A percentile compares a stretch with the other conserved stretches of the same genome.
Conservation (phyloP, 2,329 filamentous ascomycete genomes). For the Thielaviopsis musarum region DNA sequence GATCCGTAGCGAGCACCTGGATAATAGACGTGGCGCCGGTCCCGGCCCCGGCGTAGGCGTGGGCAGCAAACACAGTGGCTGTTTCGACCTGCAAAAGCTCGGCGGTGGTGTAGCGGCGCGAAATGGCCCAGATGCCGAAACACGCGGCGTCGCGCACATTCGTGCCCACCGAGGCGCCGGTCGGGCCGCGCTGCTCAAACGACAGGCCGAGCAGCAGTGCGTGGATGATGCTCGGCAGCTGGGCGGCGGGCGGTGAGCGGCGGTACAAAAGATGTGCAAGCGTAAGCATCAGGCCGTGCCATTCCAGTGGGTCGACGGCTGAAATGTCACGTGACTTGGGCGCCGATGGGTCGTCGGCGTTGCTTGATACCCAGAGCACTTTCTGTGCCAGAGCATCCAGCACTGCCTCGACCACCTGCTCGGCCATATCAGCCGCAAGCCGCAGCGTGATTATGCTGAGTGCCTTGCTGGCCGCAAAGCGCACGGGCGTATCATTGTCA, state of each 20-base stretch:
- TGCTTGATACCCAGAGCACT: slow-evolving; percentile 31
- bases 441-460: slow-evolving; percentile 74
- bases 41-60: slow-evolving; percentile 18
- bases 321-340: slow-evolving; percentile 42
- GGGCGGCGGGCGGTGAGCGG: slow-evolving; percentile 54
- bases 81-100: slow-evolving; percentile 53
- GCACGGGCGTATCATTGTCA: slow-evolving; percentile 81
- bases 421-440: slow-evolving; percentile 62
- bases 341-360: slow-evolving; percentile 19
- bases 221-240: slow-evolving; percentile 58
- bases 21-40: slow-evolving; percentile 34
- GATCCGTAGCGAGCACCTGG: slow-evolving; percentile 63
- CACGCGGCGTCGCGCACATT: slow-evolving; percentile 92
- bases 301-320: slow-evolving; percentile 64
- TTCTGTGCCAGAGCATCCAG: slow-evolving; percentile 50
- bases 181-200: slow-evolving; percentile 77
- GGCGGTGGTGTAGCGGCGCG: slow-evolving; percentile 65
- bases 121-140: slow-evolving; percentile 88
- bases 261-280: slow-evolving; percentile 76
- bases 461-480: slow-evolving; percentile 82
- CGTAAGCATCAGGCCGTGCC: slow-evolving; percentile 85
- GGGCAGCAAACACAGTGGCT: slow-evolving; percentile 26
- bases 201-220: slow-evolving; percentile 63
- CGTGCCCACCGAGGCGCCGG: slow-evolving; percentile 69
- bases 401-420: slow-evolving; percentile 75